Percentiles rank a stretch among this genome's conserved stretches.
phyloP scores from a whole-genome alignment of 75 land plant species.

The Sequoiadendron giganteum region DNA sequence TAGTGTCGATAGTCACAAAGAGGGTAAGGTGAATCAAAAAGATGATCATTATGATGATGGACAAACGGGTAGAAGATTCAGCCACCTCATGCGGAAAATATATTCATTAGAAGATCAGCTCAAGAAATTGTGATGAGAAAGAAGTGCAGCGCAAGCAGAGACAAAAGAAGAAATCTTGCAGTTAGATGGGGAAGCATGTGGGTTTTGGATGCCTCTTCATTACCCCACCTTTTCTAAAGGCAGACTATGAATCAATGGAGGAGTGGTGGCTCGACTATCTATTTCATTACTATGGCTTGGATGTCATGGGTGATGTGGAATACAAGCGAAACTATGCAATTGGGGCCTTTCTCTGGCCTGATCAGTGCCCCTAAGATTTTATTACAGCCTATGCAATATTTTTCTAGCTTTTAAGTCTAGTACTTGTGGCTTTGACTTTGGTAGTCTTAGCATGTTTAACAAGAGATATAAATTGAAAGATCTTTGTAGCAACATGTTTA shows the following conservation, averaged over 20 bases:
- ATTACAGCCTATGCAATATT: too few relatives aligned
- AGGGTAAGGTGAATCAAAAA: neutral
- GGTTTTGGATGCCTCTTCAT: conserved; percentile 32
- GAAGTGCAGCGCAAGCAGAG: neutral
- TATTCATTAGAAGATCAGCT: neutral
- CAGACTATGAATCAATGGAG: conserved; percentile 38
- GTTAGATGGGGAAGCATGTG: neutral
- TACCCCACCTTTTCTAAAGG: conserved; percentile 34
- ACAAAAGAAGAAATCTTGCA: neutral
- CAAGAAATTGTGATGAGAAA: too few relatives aligned
- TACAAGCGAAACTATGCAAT: conserved; percentile 30
- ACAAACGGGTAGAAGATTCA: neutral
- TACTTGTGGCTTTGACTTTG: too few relatives aligned
- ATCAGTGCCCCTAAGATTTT: neutral
- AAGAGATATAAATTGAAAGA: too few relatives aligned
- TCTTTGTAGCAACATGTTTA: too few relatives aligned
- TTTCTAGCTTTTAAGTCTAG: too few relatives aligned
- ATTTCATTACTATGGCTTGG: conserved; percentile 31
- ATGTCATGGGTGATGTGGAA: conserved; percentile 13
- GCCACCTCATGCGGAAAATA: neutral
- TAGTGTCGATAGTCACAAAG: too few relatives aligned
- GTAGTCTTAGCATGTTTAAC: too few relatives aligned
- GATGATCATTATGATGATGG: neutral
- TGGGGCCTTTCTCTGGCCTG: conserved; percentile 42
- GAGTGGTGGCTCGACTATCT: conserved; percentile 41